Percentiles rank a stretch among this genome's conserved stretches.
Conservation (phyloP, 2,329 filamentous ascomycete species). For the Pestalotiopsis sp. region DNA sequence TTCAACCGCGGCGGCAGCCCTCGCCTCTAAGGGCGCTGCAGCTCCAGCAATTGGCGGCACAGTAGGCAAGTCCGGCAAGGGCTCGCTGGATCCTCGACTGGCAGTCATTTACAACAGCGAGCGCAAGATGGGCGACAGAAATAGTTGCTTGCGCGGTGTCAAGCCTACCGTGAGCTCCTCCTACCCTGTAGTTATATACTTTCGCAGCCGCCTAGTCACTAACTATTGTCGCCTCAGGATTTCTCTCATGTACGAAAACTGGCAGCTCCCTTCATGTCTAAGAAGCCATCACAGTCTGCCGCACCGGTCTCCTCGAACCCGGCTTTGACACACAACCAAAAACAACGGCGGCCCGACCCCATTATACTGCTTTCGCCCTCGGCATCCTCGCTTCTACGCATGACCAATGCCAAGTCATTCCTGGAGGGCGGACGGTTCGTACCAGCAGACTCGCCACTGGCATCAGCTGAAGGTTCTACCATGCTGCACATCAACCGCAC, state of each 20-base stretch:
- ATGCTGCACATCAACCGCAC: slow-evolving; percentile 85
- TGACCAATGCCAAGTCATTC: slow-evolving; percentile 95
- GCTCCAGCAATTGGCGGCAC: slow-evolving; percentile 45
- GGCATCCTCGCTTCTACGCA: slow-evolving; percentile 89
- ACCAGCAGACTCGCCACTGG: slow-evolving; percentile 67
- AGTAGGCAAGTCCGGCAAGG: slow-evolving; percentile 60
- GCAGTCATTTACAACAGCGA: slow-evolving; percentile 91
- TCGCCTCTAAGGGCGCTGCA: slow-evolving; percentile 40
- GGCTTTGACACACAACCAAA: slow-evolving; percentile 57
- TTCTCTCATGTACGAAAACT: slow-evolving; percentile 92
- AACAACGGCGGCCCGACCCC: slow-evolving; percentile 66
- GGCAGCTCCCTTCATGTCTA: slow-evolving; percentile 74
- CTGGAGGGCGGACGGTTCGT: slow-evolving; percentile 83
- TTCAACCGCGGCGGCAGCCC: slow-evolving; percentile 41
- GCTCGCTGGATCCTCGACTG: slow-evolving; percentile 76
- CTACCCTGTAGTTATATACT: neutral
- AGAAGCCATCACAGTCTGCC: slow-evolving; percentile 49
- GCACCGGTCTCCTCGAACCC: slow-evolving; percentile 42
- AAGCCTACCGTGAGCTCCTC: slow-evolving; percentile 75
- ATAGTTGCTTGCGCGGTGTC: slow-evolving; percentile 81
- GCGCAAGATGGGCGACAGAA: slow-evolving; percentile 89
- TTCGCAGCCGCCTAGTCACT: neutral
- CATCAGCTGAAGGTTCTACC: slow-evolving; percentile 66
- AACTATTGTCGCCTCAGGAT: slow-evolving; percentile 61
- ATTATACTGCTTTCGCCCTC: slow-evolving; percentile 98